Evolutionary conservation across 371 early-diverging fungal genomes (phyloP).

Genomic region (Chytridiales sp.): DNA sequence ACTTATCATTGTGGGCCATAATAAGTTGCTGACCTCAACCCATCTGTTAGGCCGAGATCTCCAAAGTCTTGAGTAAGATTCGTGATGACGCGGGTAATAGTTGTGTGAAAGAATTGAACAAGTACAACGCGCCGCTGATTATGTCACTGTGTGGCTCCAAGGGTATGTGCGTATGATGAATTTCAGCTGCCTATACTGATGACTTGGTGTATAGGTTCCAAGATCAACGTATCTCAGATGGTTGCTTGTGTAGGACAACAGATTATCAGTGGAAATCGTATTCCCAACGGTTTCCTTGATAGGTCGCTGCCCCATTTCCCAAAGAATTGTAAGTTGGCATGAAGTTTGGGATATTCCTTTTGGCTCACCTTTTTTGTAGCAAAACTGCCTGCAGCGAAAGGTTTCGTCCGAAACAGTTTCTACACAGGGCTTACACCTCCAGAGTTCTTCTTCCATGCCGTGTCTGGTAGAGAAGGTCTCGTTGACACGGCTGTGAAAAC

Average conservation of each 20-base stretch:
- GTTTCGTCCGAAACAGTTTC: slow-evolving; percentile 98
- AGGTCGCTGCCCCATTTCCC: slow-evolving; percentile 97
- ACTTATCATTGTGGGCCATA: not conserved
- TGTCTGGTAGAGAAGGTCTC: slow-evolving; percentile 99
- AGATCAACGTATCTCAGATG: slow-evolving; percentile 99
- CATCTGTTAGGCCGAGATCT: slow-evolving; percentile 62
- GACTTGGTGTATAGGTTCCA: slow-evolving; percentile 63
- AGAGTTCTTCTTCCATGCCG: slow-evolving; percentile 99
- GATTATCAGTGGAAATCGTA: slow-evolving; percentile 95
- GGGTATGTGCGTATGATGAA: slow-evolving; percentile 51
- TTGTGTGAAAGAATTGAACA: slow-evolving; percentile 91
- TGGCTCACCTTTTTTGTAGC: slow-evolving; percentile 44
- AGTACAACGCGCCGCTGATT: slow-evolving; percentile 95
- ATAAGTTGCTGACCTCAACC: not conserved
- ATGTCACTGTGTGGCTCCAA: slow-evolving; percentile 99
- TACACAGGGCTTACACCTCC: slow-evolving; percentile 93
- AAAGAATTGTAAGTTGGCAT: slow-evolving; percentile 65
- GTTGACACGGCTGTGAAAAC: slow-evolving; percentile 99
- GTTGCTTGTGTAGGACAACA: slow-evolving; percentile 99
- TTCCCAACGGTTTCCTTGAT: slow-evolving; percentile 96
- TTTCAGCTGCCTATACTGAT: not conserved
- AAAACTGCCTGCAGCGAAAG: slow-evolving; percentile 90
- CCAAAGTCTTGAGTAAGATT: slow-evolving; percentile 86
- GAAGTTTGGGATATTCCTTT: not conserved
- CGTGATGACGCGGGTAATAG: slow-evolving; percentile 96